Percentiles rank a stretch among this genome's conserved stretches.
phyloP scores from a whole-genome alignment of 257 asterid species.

The Solanum chiquidenum region DNA sequence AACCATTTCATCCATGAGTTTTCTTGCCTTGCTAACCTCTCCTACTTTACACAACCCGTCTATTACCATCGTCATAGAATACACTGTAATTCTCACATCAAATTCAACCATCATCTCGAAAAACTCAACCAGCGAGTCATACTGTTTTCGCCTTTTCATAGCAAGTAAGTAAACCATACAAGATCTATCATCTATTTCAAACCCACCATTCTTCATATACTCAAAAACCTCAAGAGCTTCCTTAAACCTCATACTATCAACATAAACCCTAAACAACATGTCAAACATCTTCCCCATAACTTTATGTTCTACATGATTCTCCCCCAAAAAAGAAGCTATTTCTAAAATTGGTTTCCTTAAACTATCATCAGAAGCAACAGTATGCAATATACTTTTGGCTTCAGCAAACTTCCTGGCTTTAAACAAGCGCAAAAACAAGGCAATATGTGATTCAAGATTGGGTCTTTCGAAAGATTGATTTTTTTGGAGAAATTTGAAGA shows the following conservation, averaged over 20 bases:
- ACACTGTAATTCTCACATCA: constrained; percentile 53
- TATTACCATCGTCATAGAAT: constrained; percentile 62
- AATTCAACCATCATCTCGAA: constrained; percentile 63
- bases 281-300: constrained; percentile 17
- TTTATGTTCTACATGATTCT: not conserved
- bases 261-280: constrained; percentile 28
- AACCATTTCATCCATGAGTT: constrained; percentile 42
- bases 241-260: constrained; percentile 18
- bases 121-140: constrained; percentile 34
- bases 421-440: constrained; percentile 48
- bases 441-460: constrained; percentile 44
- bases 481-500: constrained; percentile 42
- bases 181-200: constrained; percentile 62
- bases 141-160: constrained; percentile 34
- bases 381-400: constrained; percentile 44
- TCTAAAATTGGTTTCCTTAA: constrained; percentile 30
- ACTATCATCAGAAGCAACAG: constrained; percentile 35
- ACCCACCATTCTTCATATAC: constrained; percentile 23
- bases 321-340: constrained; percentile 21
- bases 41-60: constrained; percentile 50
- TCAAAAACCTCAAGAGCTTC: constrained; percentile 30
- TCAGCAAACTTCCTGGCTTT: constrained; percentile 38
- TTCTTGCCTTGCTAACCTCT: constrained; percentile 42
- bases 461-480: constrained; percentile 27
- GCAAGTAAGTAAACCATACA: constrained; percentile 74